A percentile compares a stretch with the other conserved stretches of the same genome.
phyloP scores from a whole-genome alignment of 352 stramenopile genomes.

The Globisporangium carolinianum region DNA sequence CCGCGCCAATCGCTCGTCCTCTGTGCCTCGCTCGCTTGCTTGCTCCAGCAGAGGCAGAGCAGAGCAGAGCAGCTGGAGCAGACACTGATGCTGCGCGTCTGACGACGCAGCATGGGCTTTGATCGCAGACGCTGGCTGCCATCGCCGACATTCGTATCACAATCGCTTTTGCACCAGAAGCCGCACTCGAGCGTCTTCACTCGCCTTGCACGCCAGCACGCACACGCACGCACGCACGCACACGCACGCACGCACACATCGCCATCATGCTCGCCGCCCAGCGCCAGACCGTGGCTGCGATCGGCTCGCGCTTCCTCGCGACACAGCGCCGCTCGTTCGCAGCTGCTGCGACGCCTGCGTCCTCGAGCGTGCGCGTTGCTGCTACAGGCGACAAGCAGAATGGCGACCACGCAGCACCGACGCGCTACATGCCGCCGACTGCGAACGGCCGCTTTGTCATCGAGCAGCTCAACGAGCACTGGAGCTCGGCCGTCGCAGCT shows the following conservation, averaged over 20 bases:
- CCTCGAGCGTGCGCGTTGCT: conserved; percentile 14
- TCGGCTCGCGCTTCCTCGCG: conserved; percentile 18
- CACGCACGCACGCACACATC: no score
- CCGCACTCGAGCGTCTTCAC: no score
- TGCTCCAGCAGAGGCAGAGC: not conserved
- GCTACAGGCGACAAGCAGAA: conserved; percentile 17
- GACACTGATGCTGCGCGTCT: no score
- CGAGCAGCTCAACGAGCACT: conserved; percentile 70
- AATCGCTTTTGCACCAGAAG: conserved; percentile 10
- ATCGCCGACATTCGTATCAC: not conserved
- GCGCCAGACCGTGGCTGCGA: conserved; percentile 11
- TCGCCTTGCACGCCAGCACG: not conserved
- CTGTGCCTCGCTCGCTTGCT: no score
- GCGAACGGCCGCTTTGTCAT: conserved; percentile 66
- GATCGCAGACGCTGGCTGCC: not conserved
- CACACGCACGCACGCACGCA: not conserved
- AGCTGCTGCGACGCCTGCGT: conserved; percentile 17
- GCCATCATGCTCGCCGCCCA: conserved; percentile 19
- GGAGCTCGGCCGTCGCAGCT: conserved; percentile 62
- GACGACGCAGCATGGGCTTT: not conserved
- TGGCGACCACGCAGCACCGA: conserved; percentile 14
- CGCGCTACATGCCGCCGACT: conserved; percentile 47
- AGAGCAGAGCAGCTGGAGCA: no score
- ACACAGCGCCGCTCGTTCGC: conserved; percentile 40
- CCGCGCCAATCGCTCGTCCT: no score